Evolutionary conservation across 1,139 yeast species (phyloP).

Genomic region (Taphrina betulina): DNA sequence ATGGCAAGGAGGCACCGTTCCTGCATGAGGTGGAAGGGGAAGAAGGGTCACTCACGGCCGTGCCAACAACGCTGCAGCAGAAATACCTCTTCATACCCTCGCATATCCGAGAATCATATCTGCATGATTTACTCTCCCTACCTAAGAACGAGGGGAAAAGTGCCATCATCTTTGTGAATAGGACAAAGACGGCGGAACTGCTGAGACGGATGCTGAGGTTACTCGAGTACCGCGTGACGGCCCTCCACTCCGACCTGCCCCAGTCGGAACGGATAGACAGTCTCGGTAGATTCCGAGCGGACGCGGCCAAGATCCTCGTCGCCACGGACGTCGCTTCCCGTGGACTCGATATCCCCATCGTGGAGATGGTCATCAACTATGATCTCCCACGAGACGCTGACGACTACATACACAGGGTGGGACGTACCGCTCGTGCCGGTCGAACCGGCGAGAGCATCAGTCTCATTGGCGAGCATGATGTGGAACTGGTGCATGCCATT

Average conservation of each 20-base stretch:
- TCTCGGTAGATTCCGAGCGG: constrained; percentile 86
- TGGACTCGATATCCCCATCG: constrained; percentile 94
- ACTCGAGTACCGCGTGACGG: constrained; percentile 76
- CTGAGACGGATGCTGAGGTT: constrained; percentile 71
- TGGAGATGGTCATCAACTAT: constrained; percentile 81
- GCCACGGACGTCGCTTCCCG: constrained; percentile 97
- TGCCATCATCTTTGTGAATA: constrained; percentile 83
- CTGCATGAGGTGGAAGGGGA: constrained; percentile 61
- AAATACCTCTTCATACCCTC: constrained; percentile 64
- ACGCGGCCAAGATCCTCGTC: constrained; percentile 84
- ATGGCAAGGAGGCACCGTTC: constrained; percentile 66
- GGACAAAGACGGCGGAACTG: constrained; percentile 86
- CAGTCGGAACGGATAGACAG: constrained; percentile 89
- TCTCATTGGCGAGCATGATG: constrained; percentile 81
- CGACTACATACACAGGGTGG: constrained; percentile 96
- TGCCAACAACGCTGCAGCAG: constrained; percentile 70
- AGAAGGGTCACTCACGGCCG: constrained; percentile 53
- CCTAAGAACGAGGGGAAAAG: constrained; percentile 64
- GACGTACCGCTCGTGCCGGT: constrained; percentile 99
- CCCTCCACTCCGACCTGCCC: constrained; percentile 92
- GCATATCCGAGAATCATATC: constrained; percentile 84
- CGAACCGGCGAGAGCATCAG: constrained; percentile 68
- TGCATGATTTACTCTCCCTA: constrained; percentile 64
- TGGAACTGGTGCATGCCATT: constrained; percentile 74
- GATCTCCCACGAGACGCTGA: constrained; percentile 97